Percentiles rank a stretch among this genome's conserved stretches.
Evolutionary conservation across 2,329 filamentous ascomycete genomes (phyloP).

Genomic region (Fusarium sp.): DNA sequence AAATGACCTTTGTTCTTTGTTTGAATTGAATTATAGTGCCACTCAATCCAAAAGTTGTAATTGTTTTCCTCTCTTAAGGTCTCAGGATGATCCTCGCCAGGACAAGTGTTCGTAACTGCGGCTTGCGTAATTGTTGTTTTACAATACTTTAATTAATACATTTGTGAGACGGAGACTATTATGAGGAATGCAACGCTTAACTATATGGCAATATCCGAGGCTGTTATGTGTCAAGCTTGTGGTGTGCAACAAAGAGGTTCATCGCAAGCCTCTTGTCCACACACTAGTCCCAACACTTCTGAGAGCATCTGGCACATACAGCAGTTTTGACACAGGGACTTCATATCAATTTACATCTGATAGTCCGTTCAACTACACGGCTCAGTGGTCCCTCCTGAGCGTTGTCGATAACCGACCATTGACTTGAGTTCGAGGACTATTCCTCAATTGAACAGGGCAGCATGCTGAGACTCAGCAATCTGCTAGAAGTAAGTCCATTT

Average conservation of each 20-base stretch:
- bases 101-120: slow-evolving; percentile 32
- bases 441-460: no score
- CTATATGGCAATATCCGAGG: neutral
- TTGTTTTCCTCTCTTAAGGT: neutral
- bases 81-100: neutral
- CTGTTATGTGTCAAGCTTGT: neutral
- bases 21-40: neutral
- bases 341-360: no score
- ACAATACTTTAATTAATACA: neutral
- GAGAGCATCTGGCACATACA: neutral
- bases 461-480: no score
- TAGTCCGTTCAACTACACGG: no score
- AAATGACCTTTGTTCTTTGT: neutral
- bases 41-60: neutral
- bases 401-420: no score
- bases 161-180: neutral
- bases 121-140: slow-evolving; percentile 31
- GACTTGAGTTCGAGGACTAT: no score
- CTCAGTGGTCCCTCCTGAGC: no score
- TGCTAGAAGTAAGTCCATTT: no score
- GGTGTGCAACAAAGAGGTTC: neutral
- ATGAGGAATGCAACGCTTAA: neutral
- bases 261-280: neutral
- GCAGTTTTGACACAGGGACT: neutral
- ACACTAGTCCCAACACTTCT: neutral